Base-by-base conservation (phyloP, 2,329 filamentous ascomycete genomes). In the Fusarium hainanense region DNA sequence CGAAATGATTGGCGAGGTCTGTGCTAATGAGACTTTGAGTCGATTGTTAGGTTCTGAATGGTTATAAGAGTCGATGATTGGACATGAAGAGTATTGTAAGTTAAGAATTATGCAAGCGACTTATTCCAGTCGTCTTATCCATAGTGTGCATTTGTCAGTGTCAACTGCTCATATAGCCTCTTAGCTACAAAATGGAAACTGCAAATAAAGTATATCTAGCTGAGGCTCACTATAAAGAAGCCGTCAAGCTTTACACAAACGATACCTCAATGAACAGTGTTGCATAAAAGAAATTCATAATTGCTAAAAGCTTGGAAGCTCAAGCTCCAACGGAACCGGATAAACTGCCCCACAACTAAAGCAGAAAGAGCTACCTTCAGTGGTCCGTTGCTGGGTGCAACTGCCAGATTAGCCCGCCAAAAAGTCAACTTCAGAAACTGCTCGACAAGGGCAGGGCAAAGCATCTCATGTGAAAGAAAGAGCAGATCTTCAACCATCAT, bases 371-470 rank as follows among this genome's bases (percentile, higher is more conserved):
- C 52, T 67, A 52, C 44, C 47, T 63, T 48, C 34, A 70, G 51
- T 71, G 58, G 68, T 69, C 54, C 58, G 68, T 71, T 71, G 68
- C 68, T 49, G 58, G 68, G 63, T 65, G 68, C 68, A 71, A 71
- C 68, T 71, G 51, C 60, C 64, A 69, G 57, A 71, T 66, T 70
- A 40, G 56, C 59, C 68, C 68, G 59, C 68, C 68, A 71, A 70
- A 70, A 71, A 71, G 68, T 69, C 68, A 63, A 69, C 50, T 40
- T 52, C 59, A 55, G 49, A 57, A 71, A 69, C 59, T 71, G 44
- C 34, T 34, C 54, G 47, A 46, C 66, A 66, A 66, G 66, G 69
- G 66, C 52, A 56, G 23, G 57, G 43, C 34, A 23, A 16, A 16
- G 40, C 40, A 37, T 46, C 34, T 52, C 32, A 28, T 43, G 14